Base-by-base conservation (phyloP, 2,329 filamentous ascomycete species). In the Parascedosporium putredinis region DNA sequence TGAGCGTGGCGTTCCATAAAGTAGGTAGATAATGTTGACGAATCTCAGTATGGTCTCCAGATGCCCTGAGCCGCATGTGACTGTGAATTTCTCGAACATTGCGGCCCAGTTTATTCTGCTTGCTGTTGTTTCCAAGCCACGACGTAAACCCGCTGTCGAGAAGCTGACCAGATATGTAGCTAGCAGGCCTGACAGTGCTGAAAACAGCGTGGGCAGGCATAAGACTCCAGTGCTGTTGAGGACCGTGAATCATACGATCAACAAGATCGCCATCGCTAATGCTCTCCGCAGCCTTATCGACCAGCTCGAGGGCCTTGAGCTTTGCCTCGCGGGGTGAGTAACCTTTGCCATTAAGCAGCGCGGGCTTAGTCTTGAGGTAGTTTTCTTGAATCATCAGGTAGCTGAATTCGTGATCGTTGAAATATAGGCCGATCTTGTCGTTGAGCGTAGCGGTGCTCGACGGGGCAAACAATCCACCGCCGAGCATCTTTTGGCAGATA, bases 301-400 rank as follows among this genome's bases (percentile, higher is more conserved):
- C 79, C 6, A 97, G 72, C 64, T 97, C 88, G 6, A 98, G 75
- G n/a, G 81, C 70, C 64, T 95, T 95, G 49, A 96, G 70, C 24
- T 79, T 84, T 54, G 83, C 76, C 63, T 91, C 84, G 55, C 79
- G 81, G 34, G 72, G 73, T 4, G 51, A 64, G 62, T 82, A 84
- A 18, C 70, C 67, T 44, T 71, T 69, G 47, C 72, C 74, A 53
- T 72, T 76, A 3, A 86, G 70, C 4, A 67, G 74, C 53, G 82
- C 75, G 3, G 93, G 93, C 53, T 83, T 87, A 2, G 88, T 89
- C 54, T 81, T 84, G 10, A 98, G 75, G 58, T 98, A 98, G 62
- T 98, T 98, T 65, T 98, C 94, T 64, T 98, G 93, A 44, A 98
- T 82, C 93, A 98, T 97, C 49, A 98, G 73, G 61, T 84, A 93